Evolutionary conservation across 768 basidiomycete genomes (phyloP), one percentile per base, ranked within the genome.

Genomic region (Mycena metata): DNA sequence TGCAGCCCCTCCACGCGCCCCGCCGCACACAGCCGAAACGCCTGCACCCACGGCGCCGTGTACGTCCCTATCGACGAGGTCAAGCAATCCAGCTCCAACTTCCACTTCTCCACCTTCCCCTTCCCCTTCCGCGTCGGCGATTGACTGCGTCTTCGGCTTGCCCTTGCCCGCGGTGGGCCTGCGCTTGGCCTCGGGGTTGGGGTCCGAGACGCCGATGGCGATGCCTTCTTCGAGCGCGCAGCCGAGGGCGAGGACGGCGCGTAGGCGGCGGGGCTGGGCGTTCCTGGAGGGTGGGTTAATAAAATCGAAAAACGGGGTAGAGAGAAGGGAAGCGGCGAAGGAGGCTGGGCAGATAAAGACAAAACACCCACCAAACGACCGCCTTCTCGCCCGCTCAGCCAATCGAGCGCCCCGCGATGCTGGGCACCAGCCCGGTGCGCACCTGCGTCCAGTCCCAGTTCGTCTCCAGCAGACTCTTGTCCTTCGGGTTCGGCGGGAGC

Each of bases 61-160:
- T 89, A 91, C 0, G 76, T 79, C 12, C 89, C 90, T 17, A 91
- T 83, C 6, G 88, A 89, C 0, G 90, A 91, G 0, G 88, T 88
- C 82, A 90, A 88, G 72, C 84, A 91, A 66, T 91, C 90, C 1
- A 89, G 78, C 26, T 76, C 60, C n/a, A 90, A 73, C 33, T 81
- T 79, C 64, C 78, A 76, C n/a, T 75, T 80, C 81, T 56, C 80
- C 76, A 69, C 81, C 79, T 69, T 73, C 73, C 50, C 78, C 79
- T 41, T 77, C n/a, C n/a, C n/a, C n/a, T n/a, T n/a, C n/a, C n/a
- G n/a, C n/a, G n/a, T n/a, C 74, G 19, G 57, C 45, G 54, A n/a
- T n/a, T n/a, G n/a, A 60, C 30, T n/a, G 24, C 42, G 56, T 24
- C 35, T 50, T 58, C 69, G 79, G 66, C 73, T 51, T 60, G 12